phyloP scores from a whole-genome alignment of 2,329 filamentous ascomycete species.

The Trichoderma afroharzianum region DNA sequence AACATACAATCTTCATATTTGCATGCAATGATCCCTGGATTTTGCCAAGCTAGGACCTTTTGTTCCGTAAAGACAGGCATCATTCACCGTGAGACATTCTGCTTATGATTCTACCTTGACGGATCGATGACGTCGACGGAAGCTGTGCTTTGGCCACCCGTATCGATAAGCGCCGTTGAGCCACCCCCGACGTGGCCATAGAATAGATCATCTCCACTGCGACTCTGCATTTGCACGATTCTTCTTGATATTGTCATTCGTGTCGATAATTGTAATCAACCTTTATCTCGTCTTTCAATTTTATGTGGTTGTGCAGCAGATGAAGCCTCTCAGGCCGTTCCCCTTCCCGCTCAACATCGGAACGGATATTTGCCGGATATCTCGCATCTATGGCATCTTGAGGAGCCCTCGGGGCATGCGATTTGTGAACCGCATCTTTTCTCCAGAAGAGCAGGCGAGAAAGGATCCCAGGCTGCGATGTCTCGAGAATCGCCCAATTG shows the following conservation, averaged over 20 bases:
- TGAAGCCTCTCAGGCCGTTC: slow-evolving; percentile 46
- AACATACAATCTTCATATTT: not conserved
- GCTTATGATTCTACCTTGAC: slow-evolving; percentile 4
- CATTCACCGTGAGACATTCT: not conserved
- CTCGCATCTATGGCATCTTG: slow-evolving; percentile 61
- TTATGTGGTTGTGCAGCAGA: slow-evolving; percentile 17
- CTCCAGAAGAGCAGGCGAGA: slow-evolving; percentile 31
- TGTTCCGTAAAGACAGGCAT: slow-evolving; percentile 14
- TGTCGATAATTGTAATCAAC: not conserved
- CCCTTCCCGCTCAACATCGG: slow-evolving; percentile 67
- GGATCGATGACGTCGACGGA: slow-evolving; percentile 12
- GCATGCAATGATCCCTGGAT: not conserved
- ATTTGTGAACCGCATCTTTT: slow-evolving; percentile 49
- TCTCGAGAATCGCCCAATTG: not conserved
- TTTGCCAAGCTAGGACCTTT: slow-evolving; percentile 17
- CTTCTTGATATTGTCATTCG: not conserved
- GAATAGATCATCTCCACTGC: not conserved
- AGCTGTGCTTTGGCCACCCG: not conserved
- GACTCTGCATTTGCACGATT: not conserved
- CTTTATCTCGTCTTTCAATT: not conserved
- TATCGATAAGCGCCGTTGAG: slow-evolving; percentile 21
- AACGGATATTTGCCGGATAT: slow-evolving; percentile 72
- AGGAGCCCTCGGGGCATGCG: slow-evolving; percentile 36
- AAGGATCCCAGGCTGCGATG: slow-evolving; percentile 24
- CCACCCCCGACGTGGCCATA: slow-evolving; percentile 7